These are phyloP conservation scores for Solanum virginianum DNA, from an alignment of 257 asterid species.

Conservation along the genomic window DNA sequence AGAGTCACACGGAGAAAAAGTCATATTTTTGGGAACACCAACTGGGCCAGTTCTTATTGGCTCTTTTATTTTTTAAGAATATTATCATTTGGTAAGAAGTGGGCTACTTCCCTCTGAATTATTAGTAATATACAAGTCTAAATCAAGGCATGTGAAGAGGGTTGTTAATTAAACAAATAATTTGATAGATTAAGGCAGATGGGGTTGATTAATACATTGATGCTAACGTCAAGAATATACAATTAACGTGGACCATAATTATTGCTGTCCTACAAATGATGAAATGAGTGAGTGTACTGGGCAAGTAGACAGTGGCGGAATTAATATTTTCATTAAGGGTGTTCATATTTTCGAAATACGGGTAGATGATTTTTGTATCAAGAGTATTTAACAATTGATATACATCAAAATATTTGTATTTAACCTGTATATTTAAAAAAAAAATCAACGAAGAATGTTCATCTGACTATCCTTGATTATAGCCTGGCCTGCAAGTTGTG, in stretches of 20 bases:
- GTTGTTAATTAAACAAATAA: background rate
- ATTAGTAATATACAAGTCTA: background rate
- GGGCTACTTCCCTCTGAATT: background rate
- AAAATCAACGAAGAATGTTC: rapidly evolving
- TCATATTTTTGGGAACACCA: background rate
- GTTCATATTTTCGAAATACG: no score
- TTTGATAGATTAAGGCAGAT: background rate
- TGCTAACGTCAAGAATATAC: background rate
- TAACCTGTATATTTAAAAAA: no score
- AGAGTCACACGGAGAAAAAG: background rate
- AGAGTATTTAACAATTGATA: no score
- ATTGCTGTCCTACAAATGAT: background rate
- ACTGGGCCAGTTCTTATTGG: background rate
- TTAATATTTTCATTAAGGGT: no score
- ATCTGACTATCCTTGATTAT: no score
- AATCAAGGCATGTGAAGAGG: background rate
- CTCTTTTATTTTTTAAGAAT: background rate
- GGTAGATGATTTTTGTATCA: rapidly evolving
- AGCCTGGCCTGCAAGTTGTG: no score
- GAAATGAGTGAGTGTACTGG: background rate
- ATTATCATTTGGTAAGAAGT: background rate
- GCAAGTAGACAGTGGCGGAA: background rate
- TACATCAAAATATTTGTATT: no score
- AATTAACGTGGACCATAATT: background rate
- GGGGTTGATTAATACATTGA: background rate